Evolutionary conservation across 1,284 basidiomycete species (phyloP).

Genomic region (Tausonia pullulans): DNA sequence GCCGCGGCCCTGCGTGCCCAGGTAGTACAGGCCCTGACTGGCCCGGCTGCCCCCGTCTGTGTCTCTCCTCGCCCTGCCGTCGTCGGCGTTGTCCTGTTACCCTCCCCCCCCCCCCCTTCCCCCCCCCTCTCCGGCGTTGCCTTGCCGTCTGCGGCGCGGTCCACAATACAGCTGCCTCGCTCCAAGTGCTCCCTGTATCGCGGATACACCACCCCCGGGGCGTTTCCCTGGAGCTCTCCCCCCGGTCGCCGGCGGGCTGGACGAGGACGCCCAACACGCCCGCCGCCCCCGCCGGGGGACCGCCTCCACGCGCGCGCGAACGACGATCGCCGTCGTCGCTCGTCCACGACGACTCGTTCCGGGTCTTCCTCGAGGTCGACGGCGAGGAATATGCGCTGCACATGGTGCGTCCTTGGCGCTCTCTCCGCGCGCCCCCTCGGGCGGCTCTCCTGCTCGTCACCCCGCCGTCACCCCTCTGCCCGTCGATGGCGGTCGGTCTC

Average conservation of each 20-base stretch:
- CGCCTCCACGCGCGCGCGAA: too few relatives aligned
- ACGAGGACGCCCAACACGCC: not conserved
- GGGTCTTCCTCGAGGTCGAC: constrained; percentile 53
- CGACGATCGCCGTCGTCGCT: constrained; percentile 31
- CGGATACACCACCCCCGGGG: constrained; percentile 18
- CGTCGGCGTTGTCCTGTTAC: too few relatives aligned
- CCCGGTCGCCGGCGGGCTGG: not conserved
- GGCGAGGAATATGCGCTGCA: constrained; percentile 48
- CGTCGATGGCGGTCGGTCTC: not conserved
- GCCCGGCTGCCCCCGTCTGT: too few relatives aligned
- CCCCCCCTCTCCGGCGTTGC: too few relatives aligned
- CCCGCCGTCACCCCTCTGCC: not conserved
- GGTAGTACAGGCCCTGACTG: too few relatives aligned
- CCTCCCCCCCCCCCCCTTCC: too few relatives aligned
- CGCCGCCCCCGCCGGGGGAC: too few relatives aligned
- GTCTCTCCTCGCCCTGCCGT: too few relatives aligned
- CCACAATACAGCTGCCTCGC: constrained; percentile 30
- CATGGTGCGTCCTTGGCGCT: not conserved
- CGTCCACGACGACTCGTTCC: constrained; percentile 51
- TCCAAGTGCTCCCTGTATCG: constrained; percentile 9
- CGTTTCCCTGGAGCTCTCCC: constrained; percentile 24
- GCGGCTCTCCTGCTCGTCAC: not conserved
- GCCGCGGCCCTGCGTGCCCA: too few relatives aligned
- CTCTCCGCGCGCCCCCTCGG: not conserved
- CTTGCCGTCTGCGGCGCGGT: too few relatives aligned